Percentiles rank a stretch among this genome's conserved stretches.
phyloP scores from a whole-genome alignment of 768 basidiomycete genomes.

The Phallus indusiatus region DNA sequence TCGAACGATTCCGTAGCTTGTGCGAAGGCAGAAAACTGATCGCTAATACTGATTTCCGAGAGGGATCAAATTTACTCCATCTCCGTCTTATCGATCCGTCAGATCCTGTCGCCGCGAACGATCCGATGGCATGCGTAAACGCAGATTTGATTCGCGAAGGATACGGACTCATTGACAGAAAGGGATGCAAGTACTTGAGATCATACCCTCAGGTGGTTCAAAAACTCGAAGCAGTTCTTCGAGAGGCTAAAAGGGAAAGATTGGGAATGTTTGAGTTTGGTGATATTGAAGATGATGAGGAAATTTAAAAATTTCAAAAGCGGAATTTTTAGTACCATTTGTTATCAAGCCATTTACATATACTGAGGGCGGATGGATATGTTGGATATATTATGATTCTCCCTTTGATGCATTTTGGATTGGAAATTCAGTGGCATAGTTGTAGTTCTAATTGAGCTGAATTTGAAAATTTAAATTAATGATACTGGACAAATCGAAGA shows the following conservation, averaged over 20 bases:
- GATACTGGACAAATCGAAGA: too few relatives aligned
- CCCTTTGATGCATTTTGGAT: not conserved
- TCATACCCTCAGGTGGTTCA: slow-evolving; percentile 62
- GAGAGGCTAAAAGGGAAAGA: slow-evolving; percentile 63
- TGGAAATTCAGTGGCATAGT: not conserved
- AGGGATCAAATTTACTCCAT: slow-evolving; percentile 62
- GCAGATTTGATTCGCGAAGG: slow-evolving; percentile 86
- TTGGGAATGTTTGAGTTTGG: slow-evolving; percentile 86
- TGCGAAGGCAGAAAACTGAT: slow-evolving; percentile 94
- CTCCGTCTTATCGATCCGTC: slow-evolving; percentile 87
- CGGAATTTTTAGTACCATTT: too few relatives aligned
- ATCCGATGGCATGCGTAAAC: slow-evolving; percentile 76
- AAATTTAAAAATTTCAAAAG: not conserved
- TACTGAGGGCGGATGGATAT: not conserved
- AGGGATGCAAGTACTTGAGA: slow-evolving; percentile 60
- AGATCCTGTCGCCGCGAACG: slow-evolving; percentile 55
- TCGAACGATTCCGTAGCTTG: slow-evolving; percentile 75
- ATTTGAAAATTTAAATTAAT: too few relatives aligned
- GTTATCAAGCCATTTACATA: not conserved
- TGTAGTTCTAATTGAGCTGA: not conserved
- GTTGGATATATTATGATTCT: not conserved
- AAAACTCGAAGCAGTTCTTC: slow-evolving; percentile 51
- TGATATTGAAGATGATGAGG: slow-evolving; percentile 80
- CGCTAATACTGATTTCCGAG: slow-evolving; percentile 87
- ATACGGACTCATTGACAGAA: slow-evolving; percentile 69